Conservation (phyloP, 371 early-diverging fungal species). For the Dinochytrium kinnereticum region DNA sequence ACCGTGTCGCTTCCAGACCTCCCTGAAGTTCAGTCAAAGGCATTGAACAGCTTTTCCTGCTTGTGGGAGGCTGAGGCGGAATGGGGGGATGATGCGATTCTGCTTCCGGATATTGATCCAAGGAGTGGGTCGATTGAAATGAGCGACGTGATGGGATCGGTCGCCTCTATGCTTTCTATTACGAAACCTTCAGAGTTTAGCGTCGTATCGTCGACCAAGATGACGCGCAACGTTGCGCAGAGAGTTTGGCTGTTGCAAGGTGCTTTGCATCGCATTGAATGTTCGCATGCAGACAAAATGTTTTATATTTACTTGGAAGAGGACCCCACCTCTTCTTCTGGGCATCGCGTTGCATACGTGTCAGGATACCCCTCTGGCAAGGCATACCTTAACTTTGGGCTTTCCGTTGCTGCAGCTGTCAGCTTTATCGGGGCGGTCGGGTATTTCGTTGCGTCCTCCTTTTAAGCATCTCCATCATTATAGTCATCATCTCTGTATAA, state of each 20-base stretch:
- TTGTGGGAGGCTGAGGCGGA: neutral
- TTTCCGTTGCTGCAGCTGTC: neutral
- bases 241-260: neutral
- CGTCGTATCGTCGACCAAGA: neutral
- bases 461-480: too few species aligned
- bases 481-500: too few species aligned
- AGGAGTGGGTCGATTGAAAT: neutral
- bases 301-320: neutral
- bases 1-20: slow-evolving; percentile 6
- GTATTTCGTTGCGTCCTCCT: neutral
- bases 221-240: slow-evolving; percentile 5
- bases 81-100: neutral
- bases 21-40: neutral
- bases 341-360: neutral
- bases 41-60: neutral
- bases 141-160: slow-evolving; percentile 1
- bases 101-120: slow-evolving; percentile 6
- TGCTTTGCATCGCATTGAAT: slow-evolving; percentile 10
- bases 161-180: neutral
- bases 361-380: slow-evolving; percentile 7
- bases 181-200: neutral
- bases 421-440: neutral
- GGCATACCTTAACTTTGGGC: neutral
- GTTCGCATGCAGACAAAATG: neutral
- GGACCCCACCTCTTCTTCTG: neutral